Evolutionary conservation across 2,329 filamentous ascomycete species (phyloP), one percentile per base, ranked within the genome.

Genomic region (Colletotrichum karsti): DNA sequence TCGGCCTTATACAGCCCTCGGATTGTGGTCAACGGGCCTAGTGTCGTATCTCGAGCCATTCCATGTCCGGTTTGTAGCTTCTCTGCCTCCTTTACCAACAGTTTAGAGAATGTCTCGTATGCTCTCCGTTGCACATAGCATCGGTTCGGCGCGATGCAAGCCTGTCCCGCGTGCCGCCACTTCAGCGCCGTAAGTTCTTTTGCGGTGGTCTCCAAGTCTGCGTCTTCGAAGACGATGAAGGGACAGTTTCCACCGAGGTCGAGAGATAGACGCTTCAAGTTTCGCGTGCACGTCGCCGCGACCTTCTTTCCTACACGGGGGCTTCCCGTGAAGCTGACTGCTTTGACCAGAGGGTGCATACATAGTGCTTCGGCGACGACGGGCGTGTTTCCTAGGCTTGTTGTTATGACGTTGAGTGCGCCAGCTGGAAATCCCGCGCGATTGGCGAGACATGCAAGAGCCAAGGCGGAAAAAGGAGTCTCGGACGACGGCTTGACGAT

Each of bases 281-380:
- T 88, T 5, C 85, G 92, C 2, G 89, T 90, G 6, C 89, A 89
- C 2, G 84, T 83, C 2, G 82, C 77, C 1, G 90, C 89, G 60
- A 95, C 93, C 59, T 90, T 83, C 63, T 89, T 87, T 1, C 91
- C 93, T 0, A 92, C 93, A 2, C 83, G 84, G 2, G 90, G 92
- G 8, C 89, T 92, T 28, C 93, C 93, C 0, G 93, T 95, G 72
- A 96, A 96, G 1, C 90, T 90, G 55, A 95, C 83, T 74, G 92
- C 93, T 72, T 92, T 88, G 30, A 95, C 87, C 53, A 88, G 87
- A 67, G 89, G 83, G 77, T 95, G 93, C 35, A 85, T 82, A 1
- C 90, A 88, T 6, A 95, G 83, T 1, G 90, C 88, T 22, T 72
- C 69, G 42, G 55, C 57, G 8, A 72, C 58, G 4, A 88, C 85